These are phyloP conservation scores for Sporobolus alterniflorus DNA, from an alignment of 202 grass and related monocot genomes.

Conservation along the genomic window DNA sequence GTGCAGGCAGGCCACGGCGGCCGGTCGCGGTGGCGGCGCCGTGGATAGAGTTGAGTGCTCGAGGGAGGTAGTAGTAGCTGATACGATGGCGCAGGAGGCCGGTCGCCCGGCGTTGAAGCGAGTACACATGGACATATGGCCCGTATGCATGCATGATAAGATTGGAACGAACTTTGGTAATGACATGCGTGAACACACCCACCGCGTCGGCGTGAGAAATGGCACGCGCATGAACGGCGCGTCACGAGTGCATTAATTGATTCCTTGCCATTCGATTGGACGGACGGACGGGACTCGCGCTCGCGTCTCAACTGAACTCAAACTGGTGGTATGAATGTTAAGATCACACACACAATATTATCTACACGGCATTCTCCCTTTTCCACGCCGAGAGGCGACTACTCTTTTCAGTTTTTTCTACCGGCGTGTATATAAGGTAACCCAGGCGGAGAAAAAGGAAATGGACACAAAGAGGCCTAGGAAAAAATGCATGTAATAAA, in stretches of 20 bases:
- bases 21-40: not conserved
- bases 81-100: no score
- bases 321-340: not conserved
- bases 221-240: not conserved
- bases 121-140: no score
- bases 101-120: no score
- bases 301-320: not conserved
- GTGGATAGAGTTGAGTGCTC: not conserved
- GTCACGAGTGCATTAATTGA: constrained; percentile 26
- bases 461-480: constrained; percentile 5
- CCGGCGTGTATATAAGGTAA: not conserved
- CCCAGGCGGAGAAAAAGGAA: not conserved
- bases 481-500: constrained; percentile 33
- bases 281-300: not conserved
- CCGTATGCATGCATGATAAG: not conserved
- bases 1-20: not conserved
- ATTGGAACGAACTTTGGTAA: not conserved
- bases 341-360: not conserved
- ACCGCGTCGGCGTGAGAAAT: not conserved
- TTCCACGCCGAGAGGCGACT: not conserved
- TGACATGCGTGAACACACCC: constrained; percentile 26
- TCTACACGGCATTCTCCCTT: not conserved
- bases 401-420: not conserved
- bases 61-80: no score
- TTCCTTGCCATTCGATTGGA: not conserved